These are phyloP conservation scores for Phaeosphaeria sp. DNA, from an alignment of 2,329 filamentous ascomycete genomes.

Conservation along the genomic window DNA sequence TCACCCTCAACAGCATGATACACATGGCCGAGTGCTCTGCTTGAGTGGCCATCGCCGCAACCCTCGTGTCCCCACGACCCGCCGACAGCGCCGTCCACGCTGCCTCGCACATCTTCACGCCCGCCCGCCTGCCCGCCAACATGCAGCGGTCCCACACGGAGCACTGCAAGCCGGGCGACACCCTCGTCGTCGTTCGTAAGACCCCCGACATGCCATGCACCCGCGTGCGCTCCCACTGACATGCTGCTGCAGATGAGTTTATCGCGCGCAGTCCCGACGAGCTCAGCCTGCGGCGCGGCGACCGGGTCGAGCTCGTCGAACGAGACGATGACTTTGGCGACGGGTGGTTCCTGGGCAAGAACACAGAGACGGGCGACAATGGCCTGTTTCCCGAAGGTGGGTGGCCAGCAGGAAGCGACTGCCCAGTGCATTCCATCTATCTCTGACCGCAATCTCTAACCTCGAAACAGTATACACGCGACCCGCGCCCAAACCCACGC, in stretches of 20 bases:
- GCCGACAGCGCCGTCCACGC: slow-evolving; percentile 1
- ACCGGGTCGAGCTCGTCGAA: slow-evolving; percentile 82
- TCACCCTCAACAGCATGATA: slow-evolving; percentile 9
- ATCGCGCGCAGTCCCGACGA: slow-evolving; percentile 90
- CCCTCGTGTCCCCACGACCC: slow-evolving; percentile 5
- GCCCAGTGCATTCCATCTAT: neutral
- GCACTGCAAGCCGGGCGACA: slow-evolving; percentile 68
- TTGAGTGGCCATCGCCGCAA: slow-evolving; percentile 2
- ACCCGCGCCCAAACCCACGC: slow-evolving; percentile 58
- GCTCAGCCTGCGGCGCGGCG: slow-evolving; percentile 83
- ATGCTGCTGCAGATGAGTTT: slow-evolving; percentile 76
- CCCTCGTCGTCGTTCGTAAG: slow-evolving; percentile 75
- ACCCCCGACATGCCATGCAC: slow-evolving; percentile 26
- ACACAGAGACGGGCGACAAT: slow-evolving; percentile 74
- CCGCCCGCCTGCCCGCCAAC: slow-evolving; percentile 11
- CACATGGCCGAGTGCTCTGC: slow-evolving; percentile 5
- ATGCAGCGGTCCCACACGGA: slow-evolving; percentile 50
- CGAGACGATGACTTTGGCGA: slow-evolving; percentile 89
- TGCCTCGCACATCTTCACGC: slow-evolving; percentile 5
- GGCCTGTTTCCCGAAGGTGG: slow-evolving; percentile 84
- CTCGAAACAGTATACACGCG: slow-evolving; percentile 65
- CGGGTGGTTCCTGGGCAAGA: slow-evolving; percentile 81
- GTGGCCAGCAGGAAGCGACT: slow-evolving; percentile 29
- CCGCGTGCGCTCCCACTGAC: slow-evolving; percentile 11
- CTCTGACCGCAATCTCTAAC: slow-evolving; percentile 36